Conservation (phyloP, 78 protist genomes). For the Capsaspora owczarzaki region DNA sequence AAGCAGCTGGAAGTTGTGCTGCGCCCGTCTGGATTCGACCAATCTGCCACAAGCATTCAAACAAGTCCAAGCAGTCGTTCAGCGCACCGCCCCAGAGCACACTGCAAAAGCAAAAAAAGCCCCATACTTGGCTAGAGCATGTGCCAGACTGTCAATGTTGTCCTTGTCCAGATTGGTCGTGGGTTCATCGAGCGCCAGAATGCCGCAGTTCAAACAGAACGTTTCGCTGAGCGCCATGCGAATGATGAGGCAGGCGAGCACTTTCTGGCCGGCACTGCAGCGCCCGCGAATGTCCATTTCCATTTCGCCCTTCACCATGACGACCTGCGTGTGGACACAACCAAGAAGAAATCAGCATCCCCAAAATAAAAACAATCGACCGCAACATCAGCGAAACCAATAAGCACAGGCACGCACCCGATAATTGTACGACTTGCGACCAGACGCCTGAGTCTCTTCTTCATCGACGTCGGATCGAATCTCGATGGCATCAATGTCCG, state of each 20-base stretch:
- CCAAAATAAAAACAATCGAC: background rate
- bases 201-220: conserved; percentile 94
- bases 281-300: conserved; percentile 96
- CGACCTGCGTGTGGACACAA: conserved; percentile 61
- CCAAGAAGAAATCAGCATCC: background rate
- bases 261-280: conserved; percentile 98
- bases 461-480: conserved; percentile 64
- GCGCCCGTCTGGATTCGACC: conserved; percentile 50
- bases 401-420: background rate
- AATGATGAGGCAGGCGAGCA: conserved; percentile 93
- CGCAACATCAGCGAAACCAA: background rate
- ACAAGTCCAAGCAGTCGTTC: background rate
- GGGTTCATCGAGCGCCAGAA: conserved; percentile 99
- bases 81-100: background rate
- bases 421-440: conserved; percentile 24
- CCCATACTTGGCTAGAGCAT: conserved; percentile 38
- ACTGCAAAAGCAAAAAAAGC: background rate
- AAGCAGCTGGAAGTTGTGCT: conserved; percentile 88
- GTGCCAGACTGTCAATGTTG: conserved; percentile 80
- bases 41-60: conserved; percentile 19
- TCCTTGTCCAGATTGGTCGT: conserved; percentile 95
- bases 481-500: conserved; percentile 92
- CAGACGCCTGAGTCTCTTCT: background rate
- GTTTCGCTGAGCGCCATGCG: conserved; percentile 96
- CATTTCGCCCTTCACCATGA: conserved; percentile 73